phyloP scores from a whole-genome alignment of 768 basidiomycete genomes.

The Suillus ampliporus region DNA sequence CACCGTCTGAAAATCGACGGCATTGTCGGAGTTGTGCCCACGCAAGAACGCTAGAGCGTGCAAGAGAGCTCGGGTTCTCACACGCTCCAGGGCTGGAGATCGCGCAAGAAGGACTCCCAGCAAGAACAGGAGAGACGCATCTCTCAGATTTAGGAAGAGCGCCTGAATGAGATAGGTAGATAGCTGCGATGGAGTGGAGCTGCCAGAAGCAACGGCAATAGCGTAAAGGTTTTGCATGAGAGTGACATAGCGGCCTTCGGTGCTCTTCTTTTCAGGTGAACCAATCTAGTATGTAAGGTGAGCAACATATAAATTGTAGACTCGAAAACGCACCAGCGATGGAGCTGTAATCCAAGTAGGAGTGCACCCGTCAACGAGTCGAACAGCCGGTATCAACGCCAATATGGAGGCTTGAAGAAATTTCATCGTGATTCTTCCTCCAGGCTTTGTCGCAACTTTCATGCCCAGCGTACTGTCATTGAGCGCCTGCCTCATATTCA shows the following conservation, averaged over 20 bases:
- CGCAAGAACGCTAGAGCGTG: constrained; percentile 84
- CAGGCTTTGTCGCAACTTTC: constrained; percentile 63
- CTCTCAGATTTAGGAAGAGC: constrained; percentile 71
- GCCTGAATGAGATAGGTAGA: constrained; percentile 62
- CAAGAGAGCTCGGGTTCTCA: constrained; percentile 62
- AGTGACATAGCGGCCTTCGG: constrained; percentile 52
- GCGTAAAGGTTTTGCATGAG: constrained; percentile 71
- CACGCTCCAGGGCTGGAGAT: constrained; percentile 33
- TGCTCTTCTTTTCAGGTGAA: constrained; percentile 19
- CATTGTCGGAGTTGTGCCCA: constrained; percentile 62
- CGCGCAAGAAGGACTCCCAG: constrained; percentile 67
- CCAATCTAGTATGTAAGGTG: constrained; percentile 15
- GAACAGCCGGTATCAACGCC: constrained; percentile 54
- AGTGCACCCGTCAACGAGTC: constrained; percentile 43
- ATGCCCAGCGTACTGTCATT: constrained; percentile 51
- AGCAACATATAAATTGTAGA: neutral
- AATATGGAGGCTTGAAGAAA: constrained; percentile 66
- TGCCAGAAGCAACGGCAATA: constrained; percentile 62
- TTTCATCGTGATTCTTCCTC: constrained; percentile 56
- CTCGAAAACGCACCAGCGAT: constrained; percentile 37
- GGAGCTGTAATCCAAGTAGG: constrained; percentile 55
- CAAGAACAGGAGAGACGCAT: constrained; percentile 81
- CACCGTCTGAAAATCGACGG: constrained; percentile 81
- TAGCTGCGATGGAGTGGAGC: constrained; percentile 47
- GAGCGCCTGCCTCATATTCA: constrained; percentile 45